Percentiles rank a stretch among this genome's conserved stretches.
These are phyloP conservation scores for Erigeron canadensis DNA, from an alignment of 129 eudicot genomes.

Conservation along the genomic window DNA sequence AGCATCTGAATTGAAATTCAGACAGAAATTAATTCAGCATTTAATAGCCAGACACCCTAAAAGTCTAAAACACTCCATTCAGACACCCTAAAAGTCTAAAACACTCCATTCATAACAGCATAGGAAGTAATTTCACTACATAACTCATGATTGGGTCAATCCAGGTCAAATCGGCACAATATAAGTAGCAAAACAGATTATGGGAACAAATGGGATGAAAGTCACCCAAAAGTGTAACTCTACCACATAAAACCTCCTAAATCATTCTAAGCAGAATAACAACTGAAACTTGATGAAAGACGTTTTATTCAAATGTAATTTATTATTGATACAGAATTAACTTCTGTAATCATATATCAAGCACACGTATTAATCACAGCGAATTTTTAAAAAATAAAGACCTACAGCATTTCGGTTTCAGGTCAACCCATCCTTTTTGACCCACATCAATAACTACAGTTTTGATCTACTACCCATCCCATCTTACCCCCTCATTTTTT, in stretches of 20 bases:
- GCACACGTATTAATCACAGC: not conserved
- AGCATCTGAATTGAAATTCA: conserved; percentile 63
- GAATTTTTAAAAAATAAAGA: not conserved
- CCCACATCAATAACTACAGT: not conserved
- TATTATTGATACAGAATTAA: not conserved
- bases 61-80: conserved; percentile 14
- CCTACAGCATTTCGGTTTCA: not conserved
- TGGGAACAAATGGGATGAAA: not conserved
- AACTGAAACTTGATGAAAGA: no score
- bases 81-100: no score
- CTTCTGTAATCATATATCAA: not conserved
- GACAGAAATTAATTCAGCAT: conserved; percentile 19
- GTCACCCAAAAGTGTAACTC: not conserved
- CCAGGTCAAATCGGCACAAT: not conserved
- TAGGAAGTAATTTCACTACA: not conserved
- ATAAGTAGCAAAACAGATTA: not conserved
- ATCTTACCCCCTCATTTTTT: not conserved
- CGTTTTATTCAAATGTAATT: not conserved
- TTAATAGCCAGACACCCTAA: conserved; percentile 3
- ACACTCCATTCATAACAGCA: conserved; percentile 14
- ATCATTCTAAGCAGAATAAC: not conserved
- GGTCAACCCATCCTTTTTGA: not conserved
- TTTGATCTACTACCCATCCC: not conserved
- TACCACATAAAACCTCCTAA: not conserved
- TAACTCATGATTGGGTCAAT: not conserved